These are phyloP conservation scores for Paragyromitra xinjiangensis DNA, from an alignment of 495 filamentous ascomycete species.

Conservation along the genomic window DNA sequence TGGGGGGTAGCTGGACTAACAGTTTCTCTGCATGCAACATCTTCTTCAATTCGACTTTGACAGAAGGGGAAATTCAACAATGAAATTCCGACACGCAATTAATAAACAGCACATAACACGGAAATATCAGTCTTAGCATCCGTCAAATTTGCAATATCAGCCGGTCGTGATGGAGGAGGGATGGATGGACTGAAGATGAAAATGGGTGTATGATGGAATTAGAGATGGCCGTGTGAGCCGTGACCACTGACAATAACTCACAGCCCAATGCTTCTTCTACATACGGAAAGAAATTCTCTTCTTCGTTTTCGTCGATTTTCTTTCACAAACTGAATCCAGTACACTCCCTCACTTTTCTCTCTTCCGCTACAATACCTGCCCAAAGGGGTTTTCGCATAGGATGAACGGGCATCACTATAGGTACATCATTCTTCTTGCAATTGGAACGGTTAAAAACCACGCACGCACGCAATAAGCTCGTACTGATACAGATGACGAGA, in stretches of 20 bases:
- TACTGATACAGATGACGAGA: slow-evolving; percentile 19
- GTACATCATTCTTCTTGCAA: slow-evolving; percentile 24
- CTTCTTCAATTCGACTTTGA: slow-evolving; percentile 31
- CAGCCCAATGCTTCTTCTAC: neutral
- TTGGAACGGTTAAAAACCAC: slow-evolving; percentile 34
- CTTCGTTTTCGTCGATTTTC: slow-evolving; percentile 3
- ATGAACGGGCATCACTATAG: slow-evolving; percentile 12
- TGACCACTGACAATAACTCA: slow-evolving; percentile 2
- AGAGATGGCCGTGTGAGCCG: slow-evolving; percentile 29
- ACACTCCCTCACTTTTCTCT: neutral
- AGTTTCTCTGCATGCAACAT: slow-evolving; percentile 35
- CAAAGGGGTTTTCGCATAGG: slow-evolving; percentile 8
- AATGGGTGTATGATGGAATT: slow-evolving; percentile 25
- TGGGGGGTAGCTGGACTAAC: slow-evolving; percentile 26
- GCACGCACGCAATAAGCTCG: slow-evolving; percentile 17
- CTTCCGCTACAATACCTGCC: neutral
- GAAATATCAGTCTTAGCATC: slow-evolving; percentile 45
- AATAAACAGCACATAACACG: slow-evolving; percentile 32
- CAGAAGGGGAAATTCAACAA: slow-evolving; percentile 35
- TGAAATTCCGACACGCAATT: slow-evolving; percentile 39
- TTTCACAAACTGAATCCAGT: neutral
- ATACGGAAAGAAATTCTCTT: neutral
- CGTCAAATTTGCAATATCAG: slow-evolving; percentile 46
- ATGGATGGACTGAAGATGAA: slow-evolving; percentile 9
- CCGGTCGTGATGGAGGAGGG: slow-evolving; percentile 18